Evolutionary conservation across 139 green algal species (phyloP).

Genomic region (Picocystis salinarum): DNA sequence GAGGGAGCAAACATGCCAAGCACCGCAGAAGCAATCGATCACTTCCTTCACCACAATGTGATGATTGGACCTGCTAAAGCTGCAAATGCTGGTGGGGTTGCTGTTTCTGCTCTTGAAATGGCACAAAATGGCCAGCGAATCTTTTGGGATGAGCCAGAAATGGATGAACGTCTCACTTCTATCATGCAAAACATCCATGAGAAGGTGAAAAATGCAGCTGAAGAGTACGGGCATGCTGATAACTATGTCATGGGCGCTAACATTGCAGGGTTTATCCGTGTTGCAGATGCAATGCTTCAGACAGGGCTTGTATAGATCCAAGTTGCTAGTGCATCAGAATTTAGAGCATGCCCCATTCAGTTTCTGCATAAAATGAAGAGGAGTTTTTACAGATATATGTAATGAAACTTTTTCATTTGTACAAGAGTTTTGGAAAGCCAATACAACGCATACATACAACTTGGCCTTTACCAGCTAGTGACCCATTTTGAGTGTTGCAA

Average conservation of each 20-base stretch:
- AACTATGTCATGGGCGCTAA: conserved; percentile 33
- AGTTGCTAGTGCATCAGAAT: too few species aligned
- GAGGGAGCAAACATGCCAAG: conserved; percentile 77
- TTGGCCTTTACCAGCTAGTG: too few species aligned
- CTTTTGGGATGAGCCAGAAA: conserved; percentile 37
- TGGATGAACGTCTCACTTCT: conserved; percentile 36
- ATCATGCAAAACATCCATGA: conserved; percentile 39
- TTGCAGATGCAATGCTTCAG: conserved; percentile 39
- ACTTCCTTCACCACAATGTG: conserved; percentile 30
- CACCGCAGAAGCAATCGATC: conserved; percentile 31
- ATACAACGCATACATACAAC: too few species aligned
- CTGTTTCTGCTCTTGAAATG: conserved; percentile 65
- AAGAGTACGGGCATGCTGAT: conserved; percentile 24
- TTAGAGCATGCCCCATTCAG: too few species aligned
- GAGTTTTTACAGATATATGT: too few species aligned
- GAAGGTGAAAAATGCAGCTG: conserved; percentile 19
- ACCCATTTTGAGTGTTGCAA: too few species aligned
- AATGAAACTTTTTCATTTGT: too few species aligned
- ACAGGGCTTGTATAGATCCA: conserved; percentile 31
- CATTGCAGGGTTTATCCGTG: conserved; percentile 50
- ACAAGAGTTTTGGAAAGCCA: too few species aligned
- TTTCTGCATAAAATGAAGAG: too few species aligned
- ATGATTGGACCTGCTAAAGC: conserved; percentile 44
- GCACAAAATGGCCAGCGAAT: conserved; percentile 50
- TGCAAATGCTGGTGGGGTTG: conserved; percentile 36